These are phyloP conservation scores for Erythrophleum ivorense DNA, from an alignment of 331 rosid genomes.

Conservation along the genomic window DNA sequence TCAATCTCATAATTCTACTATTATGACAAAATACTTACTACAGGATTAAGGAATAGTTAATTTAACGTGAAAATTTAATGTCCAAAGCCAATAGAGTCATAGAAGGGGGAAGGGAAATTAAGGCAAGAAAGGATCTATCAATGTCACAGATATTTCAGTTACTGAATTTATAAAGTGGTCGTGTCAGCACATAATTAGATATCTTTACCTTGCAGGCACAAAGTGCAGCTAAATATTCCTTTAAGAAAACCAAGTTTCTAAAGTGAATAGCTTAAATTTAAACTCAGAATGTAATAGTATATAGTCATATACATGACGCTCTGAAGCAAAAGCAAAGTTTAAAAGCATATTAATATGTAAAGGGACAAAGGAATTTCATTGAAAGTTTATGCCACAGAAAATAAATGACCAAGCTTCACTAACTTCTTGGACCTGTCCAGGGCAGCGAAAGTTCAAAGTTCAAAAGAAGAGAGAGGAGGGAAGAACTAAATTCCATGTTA, in stretches of 20 bases:
- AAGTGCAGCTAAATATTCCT: constrained; percentile 24
- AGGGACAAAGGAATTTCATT: constrained; percentile 20
- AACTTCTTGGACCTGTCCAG: neutral
- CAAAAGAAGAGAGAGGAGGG: neutral
- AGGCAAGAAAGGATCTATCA: constrained; percentile 1
- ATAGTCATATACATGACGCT: neutral
- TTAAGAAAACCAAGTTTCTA: constrained; percentile 28
- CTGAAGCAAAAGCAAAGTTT: constrained; percentile 18
- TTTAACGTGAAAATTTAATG: constrained; percentile 10
- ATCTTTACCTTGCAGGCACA: constrained; percentile 22
- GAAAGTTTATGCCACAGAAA: constrained; percentile 12
- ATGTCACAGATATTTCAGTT: no score
- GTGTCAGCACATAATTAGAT: neutral
- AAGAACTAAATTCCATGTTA: constrained; percentile 7
- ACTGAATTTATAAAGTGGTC: constrained; percentile 7
- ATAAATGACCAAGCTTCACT: constrained; percentile 17
- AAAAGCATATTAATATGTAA: constrained; percentile 6
- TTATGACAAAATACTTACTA: constrained; percentile 6
- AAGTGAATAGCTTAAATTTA: constrained; percentile 11
- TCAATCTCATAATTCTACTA: constrained; percentile 1
- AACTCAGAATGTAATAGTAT: neutral
- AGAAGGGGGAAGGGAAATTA: neutral
- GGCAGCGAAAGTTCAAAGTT: constrained; percentile 26
- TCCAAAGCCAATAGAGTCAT: neutral
- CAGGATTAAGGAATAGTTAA: constrained; percentile 31